Evolutionary conservation across 192 early-diverging fungal species (phyloP), one percentile per base, ranked within the genome.

Genomic region (Coemansia sp.): DNA sequence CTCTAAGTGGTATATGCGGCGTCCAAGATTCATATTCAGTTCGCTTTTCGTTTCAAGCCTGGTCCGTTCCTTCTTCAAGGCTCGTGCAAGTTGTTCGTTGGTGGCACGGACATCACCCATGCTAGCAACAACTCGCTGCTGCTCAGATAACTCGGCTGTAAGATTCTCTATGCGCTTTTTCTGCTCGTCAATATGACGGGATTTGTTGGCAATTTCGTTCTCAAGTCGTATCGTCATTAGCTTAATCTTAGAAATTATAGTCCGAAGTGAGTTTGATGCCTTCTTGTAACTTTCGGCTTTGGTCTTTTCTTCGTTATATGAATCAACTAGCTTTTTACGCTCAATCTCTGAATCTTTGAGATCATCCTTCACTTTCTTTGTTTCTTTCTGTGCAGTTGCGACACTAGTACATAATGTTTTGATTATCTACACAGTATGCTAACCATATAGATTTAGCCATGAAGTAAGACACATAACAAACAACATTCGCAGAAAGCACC

Each of bases 91-190:
- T 53, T 59, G 66, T 50, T 81, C 78, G 49, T 72, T 81, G 30
- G 66, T 56, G 10, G 65, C 47, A 12, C 69, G 78, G 49, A 81
- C 69, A 49, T 72, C 63, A 19, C 69, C 73, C 78, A 81, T 68
- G 19, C 49, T 58, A 18, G 30, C 49, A 2, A 75, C 73, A 5
- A 81, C 63, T 5, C 69, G 62, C 7, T 58, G 70, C 52, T 81
- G 78, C 55, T 81, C 78, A 3, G 50, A 54, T 25, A 75, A 53
- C 62, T 75, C 66, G 0, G 55, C 52, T 4, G 50, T 47, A 5
- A 71, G 60, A 9, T 49, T 49, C 4, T 44, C 44, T 18, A 61
- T 60, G 2, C 52, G 38, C 14, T 9, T 25, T n/a, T 56, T 7
- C 12, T 68, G 58, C 6, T 48, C 57, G 31, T 81, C 78, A 19